These are phyloP conservation scores for Protomyces inouyei DNA, from an alignment of 1,139 yeast genomes.

Conservation along the genomic window DNA sequence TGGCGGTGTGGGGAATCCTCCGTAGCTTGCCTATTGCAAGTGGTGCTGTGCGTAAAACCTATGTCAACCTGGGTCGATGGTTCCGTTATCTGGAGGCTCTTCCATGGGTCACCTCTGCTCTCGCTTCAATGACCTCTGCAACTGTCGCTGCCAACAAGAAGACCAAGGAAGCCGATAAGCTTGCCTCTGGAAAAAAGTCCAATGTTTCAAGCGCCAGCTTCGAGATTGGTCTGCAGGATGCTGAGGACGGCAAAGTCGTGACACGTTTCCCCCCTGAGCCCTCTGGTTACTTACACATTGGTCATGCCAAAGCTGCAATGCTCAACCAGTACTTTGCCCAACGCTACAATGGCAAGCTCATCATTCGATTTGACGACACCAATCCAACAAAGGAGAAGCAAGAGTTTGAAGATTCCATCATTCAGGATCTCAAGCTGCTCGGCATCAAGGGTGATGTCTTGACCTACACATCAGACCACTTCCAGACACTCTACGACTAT, in stretches of 20 bases:
- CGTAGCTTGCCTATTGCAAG: constrained; percentile 92
- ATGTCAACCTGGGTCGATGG: constrained; percentile 89
- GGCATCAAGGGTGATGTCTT: constrained; percentile 87
- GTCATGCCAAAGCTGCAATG: constrained; percentile 96
- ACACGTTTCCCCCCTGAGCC: constrained; percentile 95
- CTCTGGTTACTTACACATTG: constrained; percentile 92
- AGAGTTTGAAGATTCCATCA: constrained; percentile 86
- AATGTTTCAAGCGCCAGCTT: constrained; percentile 75
- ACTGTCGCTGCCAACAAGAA: constrained; percentile 43
- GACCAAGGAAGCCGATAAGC: constrained; percentile 46
- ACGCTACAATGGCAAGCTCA: constrained; percentile 86
- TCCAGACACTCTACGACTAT: constrained; percentile 79
- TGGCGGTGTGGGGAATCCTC: constrained; percentile 88
- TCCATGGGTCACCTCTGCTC: constrained; percentile 62
- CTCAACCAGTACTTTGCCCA: constrained; percentile 93
- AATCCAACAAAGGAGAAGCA: constrained; percentile 88
- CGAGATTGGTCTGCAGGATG: constrained; percentile 86
- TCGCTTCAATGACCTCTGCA: constrained; percentile 72
- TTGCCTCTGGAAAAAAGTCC: constrained; percentile 49
- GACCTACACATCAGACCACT: constrained; percentile 89
- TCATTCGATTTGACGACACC: constrained; percentile 94
- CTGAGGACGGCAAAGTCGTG: constrained; percentile 86
- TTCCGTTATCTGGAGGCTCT: constrained; percentile 69
- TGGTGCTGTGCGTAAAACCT: constrained; percentile 78
- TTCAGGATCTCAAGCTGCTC: constrained; percentile 79